Base-by-base conservation (phyloP, 306 rosid genomes). In the Luffa aegyptiaca region DNA sequence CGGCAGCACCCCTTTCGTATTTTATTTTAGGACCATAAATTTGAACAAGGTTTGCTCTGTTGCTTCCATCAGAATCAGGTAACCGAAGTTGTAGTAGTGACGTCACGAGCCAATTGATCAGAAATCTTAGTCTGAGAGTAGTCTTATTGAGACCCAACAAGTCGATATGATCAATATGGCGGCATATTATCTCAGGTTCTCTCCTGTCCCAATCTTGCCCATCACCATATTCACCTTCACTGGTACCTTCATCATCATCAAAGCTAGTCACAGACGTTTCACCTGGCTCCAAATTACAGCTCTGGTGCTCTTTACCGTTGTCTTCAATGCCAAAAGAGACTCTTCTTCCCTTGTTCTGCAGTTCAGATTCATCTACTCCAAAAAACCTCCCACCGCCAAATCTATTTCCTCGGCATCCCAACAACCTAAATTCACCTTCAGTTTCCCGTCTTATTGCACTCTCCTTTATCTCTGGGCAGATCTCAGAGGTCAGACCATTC, bases 371-470 rank as follows among this genome's bases (percentile, higher is more conserved):
- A 80, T 92, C 98, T 87, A 89, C 80, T 83, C 92, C 92, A 52
- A 93, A 89, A 65, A 91, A 80, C 84, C 98, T 90, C 70, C 90
- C 90, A 80, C 91, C 94, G 55, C 81, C 84, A 86, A 75, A 86
- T 71, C 85, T 89, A 80, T 86, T 88, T 80, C 93, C 94, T 81
- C 98, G 86, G 81, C 97, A 80, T 84, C 92, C 98, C 85, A 94
- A 77, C 90, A 94, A 80, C 86, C 98, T 87, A 80, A 88, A 92
- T 56, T 94, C 97, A 69, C 98, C 96, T 86, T 94, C 98, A 49
- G 98, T 94, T 89, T 94, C 98, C 81, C 98, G 89, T 83, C 97
- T 84, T 83, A 94, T 94, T 72, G 98, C 98, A 62, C 94, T 94
- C 88, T 94, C 97, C 77, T 92, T 92, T 45, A 89, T 61, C 79